Evolutionary conservation across 345 rosid species (phyloP), one percentile per base, ranked within the genome.

Genomic region (Moringa oleifera): DNA sequence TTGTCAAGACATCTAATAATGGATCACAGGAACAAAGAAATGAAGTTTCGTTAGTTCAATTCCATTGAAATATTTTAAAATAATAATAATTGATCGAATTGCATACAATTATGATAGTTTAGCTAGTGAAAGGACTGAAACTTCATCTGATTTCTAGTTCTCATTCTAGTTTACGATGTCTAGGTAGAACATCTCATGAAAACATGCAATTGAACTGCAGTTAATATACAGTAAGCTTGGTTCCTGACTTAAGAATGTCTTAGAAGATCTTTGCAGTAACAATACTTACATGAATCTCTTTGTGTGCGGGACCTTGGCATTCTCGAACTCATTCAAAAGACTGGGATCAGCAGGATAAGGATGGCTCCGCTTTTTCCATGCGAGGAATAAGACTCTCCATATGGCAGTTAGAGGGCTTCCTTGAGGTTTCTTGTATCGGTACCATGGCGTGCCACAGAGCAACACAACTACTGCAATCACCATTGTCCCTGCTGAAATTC

Each of bases 361-460:
- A 7, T 49, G 52, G 0, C 52, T 69, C 75, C 95, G 81, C 73
- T 87, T 89, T 83, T 80, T 92, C 89, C 90, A 81, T 1, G 98
- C 88, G 78, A 85, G 64, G 71, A 81, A 70, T n/a, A 73, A 18
- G 28, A 89, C 91, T 69, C 96, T 80, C 91, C 91, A 87, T 25
- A 89, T 77, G 15, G 83, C 73, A 9, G 98, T 92, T 46, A 89
- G 80, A 45, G 96, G 98, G 69, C 98, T 92, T 2, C 96, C 98
- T 71, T 63, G 77, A 57, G 95, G 88, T 73, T 75, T 84, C 82
- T 68, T 87, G 75, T 73, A 87, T 57, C 98, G 84, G 76, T 92
- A 92, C 77, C 55, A 53, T 23, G 47, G 72, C 4, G 85, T 92
- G 23, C 95, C 98, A 0, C 69, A 24, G 2, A 92, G 75, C 71